Conservation (phyloP, 1,284 basidiomycete species). For the Boletus smithii region DNA sequence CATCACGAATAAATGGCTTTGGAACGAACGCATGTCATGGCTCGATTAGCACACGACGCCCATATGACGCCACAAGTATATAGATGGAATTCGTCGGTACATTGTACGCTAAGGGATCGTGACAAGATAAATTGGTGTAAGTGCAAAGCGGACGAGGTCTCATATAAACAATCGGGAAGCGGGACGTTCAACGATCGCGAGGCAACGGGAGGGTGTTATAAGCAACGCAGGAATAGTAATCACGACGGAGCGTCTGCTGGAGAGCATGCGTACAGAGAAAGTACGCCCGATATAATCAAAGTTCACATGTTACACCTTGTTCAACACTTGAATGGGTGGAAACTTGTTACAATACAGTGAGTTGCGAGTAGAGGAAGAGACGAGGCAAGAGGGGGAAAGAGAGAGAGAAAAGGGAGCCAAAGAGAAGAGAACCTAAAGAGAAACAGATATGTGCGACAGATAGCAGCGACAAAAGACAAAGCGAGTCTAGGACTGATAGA, state of each 20-base stretch:
- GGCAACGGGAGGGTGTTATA: slow-evolving; percentile 8
- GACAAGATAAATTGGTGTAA: slow-evolving; percentile 22
- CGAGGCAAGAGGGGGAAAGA: slow-evolving; percentile 29
- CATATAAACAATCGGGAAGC: slow-evolving; percentile 22
- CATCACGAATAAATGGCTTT: slow-evolving; percentile 43
- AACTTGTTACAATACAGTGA: slow-evolving; percentile 80
- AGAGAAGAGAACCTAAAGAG: slow-evolving; percentile 44
- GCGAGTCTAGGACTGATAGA: slow-evolving; percentile 68
- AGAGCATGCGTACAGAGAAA: slow-evolving; percentile 15
- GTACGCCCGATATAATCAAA: slow-evolving; percentile 40
- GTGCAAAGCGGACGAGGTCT: slow-evolving; percentile 3
- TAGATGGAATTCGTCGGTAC: slow-evolving; percentile 29
- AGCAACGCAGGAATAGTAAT: slow-evolving; percentile 12
- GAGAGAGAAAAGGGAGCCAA: slow-evolving; percentile 35
- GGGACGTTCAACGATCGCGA: slow-evolving; percentile 10
- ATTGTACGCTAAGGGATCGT: slow-evolving; percentile 32
- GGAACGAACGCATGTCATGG: slow-evolving; percentile 53
- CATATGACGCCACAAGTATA: slow-evolving; percentile 17
- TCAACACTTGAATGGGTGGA: slow-evolving; percentile 54
- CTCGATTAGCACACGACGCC: slow-evolving; percentile 37
- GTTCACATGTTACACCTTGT: slow-evolving; percentile 46
- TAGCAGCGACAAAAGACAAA: slow-evolving; percentile 45
- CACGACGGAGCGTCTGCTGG: slow-evolving; percentile 16
- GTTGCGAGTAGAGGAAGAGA: slow-evolving; percentile 36
- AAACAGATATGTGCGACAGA: slow-evolving; percentile 48